Evolutionary conservation across 345 rosid genomes (phyloP), one percentile per base, ranked within the genome.

Genomic region (Combretum micranthum): DNA sequence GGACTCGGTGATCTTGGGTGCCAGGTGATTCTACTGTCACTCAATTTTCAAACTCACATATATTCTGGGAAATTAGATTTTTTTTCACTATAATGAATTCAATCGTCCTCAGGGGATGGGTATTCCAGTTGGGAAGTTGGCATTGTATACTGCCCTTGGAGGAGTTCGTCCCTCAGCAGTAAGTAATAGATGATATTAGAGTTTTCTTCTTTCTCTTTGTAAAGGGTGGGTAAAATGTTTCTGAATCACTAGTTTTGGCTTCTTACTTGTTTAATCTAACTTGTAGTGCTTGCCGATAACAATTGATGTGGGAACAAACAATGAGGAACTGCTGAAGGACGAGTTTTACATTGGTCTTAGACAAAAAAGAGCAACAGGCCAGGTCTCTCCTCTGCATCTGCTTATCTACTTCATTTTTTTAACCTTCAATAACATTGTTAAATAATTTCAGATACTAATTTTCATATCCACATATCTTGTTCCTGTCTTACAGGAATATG

Each of bases 1-100:
- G 98, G 98, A 17, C 86, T 92, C 61, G 98, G 96, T 16, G 98
- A 92, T 64, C 98, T 92, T 61, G 98, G 98, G 12, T 86, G 98
- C 79, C 96, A 92, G 96, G 98, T 92, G 22, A 48, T 8, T 63
- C 46, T 52, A 32, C 13, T 4, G 10, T 32, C 39, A 4, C 39
- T 11, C 39, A 39, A 25, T 12, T 32, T n/a, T 60, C 52, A 14
- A 25, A 39, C 39, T 39, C 19, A 25, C 11, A 14, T 14, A 15
- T n/a, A 44, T 12, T 22, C 18, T 39, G 47, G 10, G 39, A 26
- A 37, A 15, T 9, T 47, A 20, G 17, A 11, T 2, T 0, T 2
- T 56, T 15, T 14, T 15, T 56, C 21, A 26, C 16, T 56, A 21
- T 44, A 48, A 56, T 48, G 4, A 20, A 16, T 12, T 44, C 10